These are phyloP conservation scores for Pichia exigua DNA, from an alignment of 805 yeast species.

Conservation along the genomic window DNA sequence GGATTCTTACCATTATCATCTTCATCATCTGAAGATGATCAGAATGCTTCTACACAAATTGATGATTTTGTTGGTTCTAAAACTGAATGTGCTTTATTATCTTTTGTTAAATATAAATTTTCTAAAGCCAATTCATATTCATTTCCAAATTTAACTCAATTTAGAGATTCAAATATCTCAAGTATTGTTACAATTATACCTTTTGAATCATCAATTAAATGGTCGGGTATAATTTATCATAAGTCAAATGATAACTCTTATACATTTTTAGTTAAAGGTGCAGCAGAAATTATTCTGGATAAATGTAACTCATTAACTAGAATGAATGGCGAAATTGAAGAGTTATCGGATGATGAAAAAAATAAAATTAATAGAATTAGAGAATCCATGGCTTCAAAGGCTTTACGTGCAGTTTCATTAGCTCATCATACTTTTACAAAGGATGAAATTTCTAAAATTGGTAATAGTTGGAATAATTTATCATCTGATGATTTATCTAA, in stretches of 20 bases:
- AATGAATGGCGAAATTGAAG: slow-evolving; percentile 1
- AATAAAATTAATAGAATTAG: slow-evolving; percentile 23
- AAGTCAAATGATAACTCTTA: slow-evolving; percentile 36
- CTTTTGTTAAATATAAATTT: slow-evolving; percentile 54
- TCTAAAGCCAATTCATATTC: slow-evolving; percentile 31
- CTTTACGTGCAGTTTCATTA: slow-evolving; percentile 82
- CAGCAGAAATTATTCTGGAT: slow-evolving; percentile 77
- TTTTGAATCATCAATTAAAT: slow-evolving; percentile 86
- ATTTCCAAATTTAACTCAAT: slow-evolving; percentile 32
- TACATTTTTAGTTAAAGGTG: slow-evolving; percentile 80
- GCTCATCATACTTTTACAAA: slow-evolving; percentile 64
- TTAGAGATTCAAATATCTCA: slow-evolving; percentile 32
- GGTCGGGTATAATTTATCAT: slow-evolving; percentile 73
- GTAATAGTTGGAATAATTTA: slow-evolving; percentile 36
- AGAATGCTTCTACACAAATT: background rate
- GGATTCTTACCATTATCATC: slow-evolving; percentile 3
- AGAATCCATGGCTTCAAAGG: slow-evolving; percentile 57
- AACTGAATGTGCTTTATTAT: slow-evolving; percentile 84
- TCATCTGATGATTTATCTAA: slow-evolving; percentile 3
- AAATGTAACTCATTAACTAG: slow-evolving; percentile 37
- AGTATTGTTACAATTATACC: slow-evolving; percentile 68
- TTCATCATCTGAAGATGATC: background rate
- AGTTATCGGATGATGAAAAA: background rate
- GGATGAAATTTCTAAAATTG: slow-evolving; percentile 17
- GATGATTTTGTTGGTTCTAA: slow-evolving; percentile 70